A percentile compares a stretch with the other conserved stretches of the same genome.
These are phyloP conservation scores for Fragaria iinumae DNA, from an alignment of 306 rosid genomes.

Conservation along the genomic window DNA sequence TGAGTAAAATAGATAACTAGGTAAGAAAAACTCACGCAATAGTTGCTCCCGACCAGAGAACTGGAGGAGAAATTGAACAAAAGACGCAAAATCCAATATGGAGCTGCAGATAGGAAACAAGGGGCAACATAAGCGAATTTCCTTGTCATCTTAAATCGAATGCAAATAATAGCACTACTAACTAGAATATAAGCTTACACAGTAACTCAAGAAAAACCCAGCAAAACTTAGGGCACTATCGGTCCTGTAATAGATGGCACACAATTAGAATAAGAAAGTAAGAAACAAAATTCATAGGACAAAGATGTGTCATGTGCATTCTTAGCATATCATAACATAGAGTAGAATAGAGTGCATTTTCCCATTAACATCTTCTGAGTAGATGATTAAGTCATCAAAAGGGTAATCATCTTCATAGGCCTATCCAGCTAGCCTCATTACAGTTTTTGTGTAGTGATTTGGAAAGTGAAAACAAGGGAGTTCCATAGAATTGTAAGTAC, in stretches of 20 bases:
- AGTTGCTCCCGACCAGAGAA: constrained; percentile 76
- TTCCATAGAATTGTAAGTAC: constrained; percentile 35
- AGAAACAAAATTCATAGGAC: constrained; percentile 9
- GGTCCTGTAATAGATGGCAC: constrained; percentile 58
- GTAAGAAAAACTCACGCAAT: constrained; percentile 63
- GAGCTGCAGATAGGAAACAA: constrained; percentile 46
- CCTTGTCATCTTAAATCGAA: constrained; percentile 19
- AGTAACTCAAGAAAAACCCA: constrained; percentile 73
- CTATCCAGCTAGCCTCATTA: constrained; percentile 12
- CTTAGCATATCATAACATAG: constrained; percentile 1
- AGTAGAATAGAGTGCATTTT: background rate
- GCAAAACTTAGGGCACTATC: constrained; percentile 95
- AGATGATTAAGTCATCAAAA: background rate
- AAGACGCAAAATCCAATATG: constrained; percentile 84
- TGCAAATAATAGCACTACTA: constrained; percentile 20
- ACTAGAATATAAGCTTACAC: constrained; percentile 39
- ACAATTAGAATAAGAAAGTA: constrained; percentile 18
- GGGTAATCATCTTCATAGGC: constrained; percentile 5
- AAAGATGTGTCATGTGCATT: background rate
- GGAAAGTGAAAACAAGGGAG: constrained; percentile 16
- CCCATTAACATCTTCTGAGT: background rate
- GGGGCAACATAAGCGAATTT: constrained; percentile 22
- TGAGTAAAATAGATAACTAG: background rate
- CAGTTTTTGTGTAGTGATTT: constrained; percentile 17
- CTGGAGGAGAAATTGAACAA: constrained; percentile 83